These are phyloP conservation scores for Golovinomyces cichoracearum DNA, from an alignment of 2,329 filamentous ascomycete species.

Conservation along the genomic window DNA sequence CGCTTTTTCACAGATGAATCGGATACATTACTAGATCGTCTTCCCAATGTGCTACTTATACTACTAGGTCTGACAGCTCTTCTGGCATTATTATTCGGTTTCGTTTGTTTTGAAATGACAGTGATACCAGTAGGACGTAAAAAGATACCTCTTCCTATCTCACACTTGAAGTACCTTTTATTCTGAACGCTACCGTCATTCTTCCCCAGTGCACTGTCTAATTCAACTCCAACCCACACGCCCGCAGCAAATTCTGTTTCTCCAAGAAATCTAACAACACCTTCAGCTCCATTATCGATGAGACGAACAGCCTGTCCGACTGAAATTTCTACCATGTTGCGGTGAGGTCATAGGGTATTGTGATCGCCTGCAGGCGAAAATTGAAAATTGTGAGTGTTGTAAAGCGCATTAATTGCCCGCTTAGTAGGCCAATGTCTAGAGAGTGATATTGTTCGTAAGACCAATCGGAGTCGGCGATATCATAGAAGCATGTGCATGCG, in stretches of 20 bases:
- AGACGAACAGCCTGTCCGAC: constrained; percentile 33
- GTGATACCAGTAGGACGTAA: constrained; percentile 46
- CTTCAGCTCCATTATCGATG: constrained; percentile 43
- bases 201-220: constrained; percentile 60
- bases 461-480: too few relatives aligned
- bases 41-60: constrained; percentile 14
- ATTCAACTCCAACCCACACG: constrained; percentile 73
- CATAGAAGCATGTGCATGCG: too few relatives aligned
- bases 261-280: constrained; percentile 58
- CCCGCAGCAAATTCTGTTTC: constrained; percentile 54
- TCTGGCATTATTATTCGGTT: constrained; percentile 13
- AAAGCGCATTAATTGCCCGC: too few relatives aligned
- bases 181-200: constrained; percentile 84
- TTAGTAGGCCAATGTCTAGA: too few relatives aligned
- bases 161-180: constrained; percentile 69
- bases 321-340: constrained; percentile 29
- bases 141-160: constrained; percentile 56
- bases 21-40: constrained; percentile 20
- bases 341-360: not conserved
- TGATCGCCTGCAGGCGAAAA: too few relatives aligned
- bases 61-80: constrained; percentile 22
- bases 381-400: too few relatives aligned
- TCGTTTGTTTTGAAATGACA: constrained; percentile 25
- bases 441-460: too few relatives aligned
- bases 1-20: constrained; percentile 33